Percentiles rank a stretch among this genome's conserved stretches.
These are phyloP conservation scores for Diospyros kaki DNA, from an alignment of 148 eudicot genomes.

Conservation along the genomic window DNA sequence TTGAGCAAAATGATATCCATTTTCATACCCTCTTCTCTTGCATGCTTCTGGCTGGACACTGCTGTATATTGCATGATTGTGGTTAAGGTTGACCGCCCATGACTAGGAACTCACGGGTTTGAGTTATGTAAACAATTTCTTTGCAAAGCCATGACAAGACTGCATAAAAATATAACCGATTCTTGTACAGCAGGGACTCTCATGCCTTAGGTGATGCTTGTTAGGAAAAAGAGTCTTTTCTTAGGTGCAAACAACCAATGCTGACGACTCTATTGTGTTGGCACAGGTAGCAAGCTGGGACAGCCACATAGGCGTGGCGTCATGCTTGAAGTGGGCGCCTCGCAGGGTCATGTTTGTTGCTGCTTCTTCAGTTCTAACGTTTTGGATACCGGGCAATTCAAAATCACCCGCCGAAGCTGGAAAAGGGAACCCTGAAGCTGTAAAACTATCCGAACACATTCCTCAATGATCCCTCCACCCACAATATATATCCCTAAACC, in stretches of 20 bases:
- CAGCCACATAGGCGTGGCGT: conserved; percentile 74
- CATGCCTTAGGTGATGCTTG: too few species aligned
- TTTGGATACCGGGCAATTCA: conserved; percentile 71
- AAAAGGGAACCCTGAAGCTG: conserved; percentile 17
- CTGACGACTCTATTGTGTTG: background rate
- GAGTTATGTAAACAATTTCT: too few species aligned
- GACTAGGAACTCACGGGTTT: too few species aligned
- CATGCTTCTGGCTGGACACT: background rate
- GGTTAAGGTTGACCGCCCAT: too few species aligned
- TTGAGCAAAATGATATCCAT: background rate
- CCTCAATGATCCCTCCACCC: background rate
- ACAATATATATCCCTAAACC: background rate
- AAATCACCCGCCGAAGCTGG: conserved; percentile 24
- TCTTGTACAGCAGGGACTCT: too few species aligned
- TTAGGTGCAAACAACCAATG: too few species aligned
- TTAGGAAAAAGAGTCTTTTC: too few species aligned
- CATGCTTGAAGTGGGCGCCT: conserved; percentile 97
- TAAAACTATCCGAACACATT: background rate
- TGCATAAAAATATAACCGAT: too few species aligned
- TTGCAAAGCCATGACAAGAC: too few species aligned
- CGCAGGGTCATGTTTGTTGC: conserved; percentile 92
- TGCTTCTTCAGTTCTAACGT: conserved; percentile 83
- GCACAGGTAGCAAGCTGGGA: conserved; percentile 73
- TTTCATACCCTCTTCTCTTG: background rate
- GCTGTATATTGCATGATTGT: too few species aligned